These are phyloP conservation scores for Ganoderma meredithae DNA, from an alignment of 1,284 basidiomycete genomes.

Conservation along the genomic window DNA sequence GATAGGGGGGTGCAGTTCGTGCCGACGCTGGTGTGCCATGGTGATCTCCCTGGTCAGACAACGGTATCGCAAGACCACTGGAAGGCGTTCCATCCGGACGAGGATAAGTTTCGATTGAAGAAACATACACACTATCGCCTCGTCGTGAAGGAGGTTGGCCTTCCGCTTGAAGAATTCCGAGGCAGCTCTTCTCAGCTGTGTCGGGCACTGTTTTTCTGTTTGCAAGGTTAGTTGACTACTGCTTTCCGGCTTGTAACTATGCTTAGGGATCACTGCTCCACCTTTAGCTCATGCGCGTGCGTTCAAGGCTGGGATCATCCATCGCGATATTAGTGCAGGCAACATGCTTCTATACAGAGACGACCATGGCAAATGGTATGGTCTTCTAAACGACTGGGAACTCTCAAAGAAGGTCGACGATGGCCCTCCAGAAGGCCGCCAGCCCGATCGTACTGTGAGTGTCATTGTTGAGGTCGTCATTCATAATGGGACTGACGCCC, in stretches of 20 bases:
- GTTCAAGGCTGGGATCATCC: constrained; percentile 9
- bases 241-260: no score
- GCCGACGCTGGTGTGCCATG: constrained; percentile 21
- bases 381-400: constrained; percentile 21
- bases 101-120: constrained; percentile 10
- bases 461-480: background rate
- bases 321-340: constrained; percentile 25
- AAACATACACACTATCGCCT: constrained; percentile 25
- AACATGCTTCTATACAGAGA: constrained; percentile 12
- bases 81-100: background rate
- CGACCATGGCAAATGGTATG: background rate
- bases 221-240: constrained; percentile 5
- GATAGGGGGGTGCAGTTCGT: constrained; percentile 26
- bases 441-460: constrained; percentile 10
- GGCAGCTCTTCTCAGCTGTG: background rate
- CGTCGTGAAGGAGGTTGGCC: constrained; percentile 24
- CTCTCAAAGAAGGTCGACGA: constrained; percentile 7
- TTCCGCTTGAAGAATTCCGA: constrained; percentile 18
- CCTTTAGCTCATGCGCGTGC: background rate
- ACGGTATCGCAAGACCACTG: constrained; percentile 13
- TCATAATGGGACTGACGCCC: background rate
- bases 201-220: background rate
- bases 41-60: constrained; percentile 20
- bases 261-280: no score
- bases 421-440: background rate